These are phyloP conservation scores for Phycomyces blakesleeanus DNA, from an alignment of 192 early-diverging fungal genomes.

Conservation along the genomic window DNA sequence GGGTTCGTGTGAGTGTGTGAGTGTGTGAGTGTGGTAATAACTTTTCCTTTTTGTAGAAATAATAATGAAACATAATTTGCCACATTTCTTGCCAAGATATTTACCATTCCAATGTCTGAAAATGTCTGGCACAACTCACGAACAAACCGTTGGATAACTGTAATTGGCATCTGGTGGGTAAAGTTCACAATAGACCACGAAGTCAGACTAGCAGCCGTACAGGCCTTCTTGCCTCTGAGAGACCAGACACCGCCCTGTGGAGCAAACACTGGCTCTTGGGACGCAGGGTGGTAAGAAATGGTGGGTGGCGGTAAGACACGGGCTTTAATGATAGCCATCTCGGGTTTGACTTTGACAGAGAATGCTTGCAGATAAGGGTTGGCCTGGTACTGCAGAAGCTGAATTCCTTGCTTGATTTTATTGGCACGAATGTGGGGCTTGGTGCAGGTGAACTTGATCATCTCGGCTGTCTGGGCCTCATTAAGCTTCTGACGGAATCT, in stretches of 20 bases:
- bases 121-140: constrained; percentile 56
- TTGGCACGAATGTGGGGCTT: constrained; percentile 77
- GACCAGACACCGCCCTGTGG: constrained; percentile 81
- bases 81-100: no score
- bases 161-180: constrained; percentile 43
- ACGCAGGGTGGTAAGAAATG: constrained; percentile 57
- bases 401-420: constrained; percentile 74
- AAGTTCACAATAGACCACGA: constrained; percentile 83
- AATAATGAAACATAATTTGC: no score
- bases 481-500: constrained; percentile 79
- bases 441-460: constrained; percentile 92
- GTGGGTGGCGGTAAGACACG: constrained; percentile 77
- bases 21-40: no score
- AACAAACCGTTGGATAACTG: constrained; percentile 67
- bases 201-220: constrained; percentile 64
- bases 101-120: constrained; percentile 60
- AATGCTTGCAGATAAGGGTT: constrained; percentile 76
- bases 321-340: constrained; percentile 68
- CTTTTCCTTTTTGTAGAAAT: no score
- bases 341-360: constrained; percentile 59
- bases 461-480: constrained; percentile 85
- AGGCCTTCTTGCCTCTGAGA: constrained; percentile 74
- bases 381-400: constrained; percentile 60
- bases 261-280: constrained; percentile 43
- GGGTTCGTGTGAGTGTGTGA: no score